phyloP scores from a whole-genome alignment of 495 filamentous ascomycete species.

The Xylaria venustula region DNA sequence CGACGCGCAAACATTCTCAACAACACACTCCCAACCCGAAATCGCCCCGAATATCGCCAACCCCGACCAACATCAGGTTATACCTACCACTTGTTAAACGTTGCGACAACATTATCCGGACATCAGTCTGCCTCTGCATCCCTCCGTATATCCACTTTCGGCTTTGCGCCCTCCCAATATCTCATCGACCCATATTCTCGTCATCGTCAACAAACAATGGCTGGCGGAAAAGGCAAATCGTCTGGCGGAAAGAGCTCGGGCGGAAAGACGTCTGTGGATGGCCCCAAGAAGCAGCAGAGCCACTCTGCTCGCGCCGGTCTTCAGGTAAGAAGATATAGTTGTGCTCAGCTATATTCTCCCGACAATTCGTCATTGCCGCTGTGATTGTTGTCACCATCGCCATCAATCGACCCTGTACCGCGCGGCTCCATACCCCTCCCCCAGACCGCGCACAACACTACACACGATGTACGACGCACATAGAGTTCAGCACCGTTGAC shows the following conservation, averaged over 20 bases:
- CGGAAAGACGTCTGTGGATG: constrained; percentile 79
- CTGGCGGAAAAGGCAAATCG: constrained; percentile 92
- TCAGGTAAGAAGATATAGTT: constrained; percentile 75
- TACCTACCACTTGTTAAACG: not conserved
- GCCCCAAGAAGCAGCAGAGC: constrained; percentile 90
- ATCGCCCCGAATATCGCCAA: constrained; percentile 8
- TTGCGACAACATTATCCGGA: not conserved
- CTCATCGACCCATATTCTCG: not conserved
- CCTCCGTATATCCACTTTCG: constrained; percentile 13
- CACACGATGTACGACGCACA: constrained; percentile 5
- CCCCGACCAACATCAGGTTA: not conserved
- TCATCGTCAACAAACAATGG: constrained; percentile 40
- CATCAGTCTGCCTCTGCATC: not conserved
- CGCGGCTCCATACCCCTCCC: constrained; percentile 17
- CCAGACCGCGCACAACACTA: not conserved
- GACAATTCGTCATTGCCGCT: constrained; percentile 1
- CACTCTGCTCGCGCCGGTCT: constrained; percentile 97
- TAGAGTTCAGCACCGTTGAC: constrained; percentile 10
- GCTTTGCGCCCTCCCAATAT: constrained; percentile 24
- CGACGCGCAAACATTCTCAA: constrained; percentile 28
- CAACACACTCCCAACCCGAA: not conserved
- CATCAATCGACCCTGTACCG: not conserved
- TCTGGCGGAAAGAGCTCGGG: constrained; percentile 84
- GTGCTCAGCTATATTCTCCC: constrained; percentile 9
- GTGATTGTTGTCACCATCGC: not conserved